phyloP scores from a whole-genome alignment of 139 green algal species.

The Spirogloea muscicola region DNA sequence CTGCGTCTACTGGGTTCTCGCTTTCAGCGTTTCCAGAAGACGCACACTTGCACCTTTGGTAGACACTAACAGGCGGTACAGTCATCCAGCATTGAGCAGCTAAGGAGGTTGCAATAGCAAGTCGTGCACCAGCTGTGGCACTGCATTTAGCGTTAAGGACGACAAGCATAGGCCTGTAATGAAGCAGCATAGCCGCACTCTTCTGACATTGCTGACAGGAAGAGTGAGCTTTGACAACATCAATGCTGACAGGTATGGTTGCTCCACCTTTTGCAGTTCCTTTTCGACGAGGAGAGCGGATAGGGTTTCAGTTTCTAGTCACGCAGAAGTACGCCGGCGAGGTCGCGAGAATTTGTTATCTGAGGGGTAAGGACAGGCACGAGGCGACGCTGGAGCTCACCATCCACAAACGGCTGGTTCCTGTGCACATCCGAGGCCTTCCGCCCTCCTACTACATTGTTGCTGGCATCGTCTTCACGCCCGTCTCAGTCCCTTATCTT shows the following conservation, averaged over 20 bases:
- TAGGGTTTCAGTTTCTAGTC: conserved; percentile 71
- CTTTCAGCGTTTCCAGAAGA: too few species aligned
- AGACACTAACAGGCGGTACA: too few species aligned
- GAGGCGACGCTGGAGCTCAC: too few species aligned
- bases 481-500: conserved; percentile 65
- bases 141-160: not conserved
- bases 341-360: conserved; percentile 54
- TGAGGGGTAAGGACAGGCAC: conserved; percentile 66
- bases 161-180: too few species aligned
- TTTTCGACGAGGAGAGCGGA: conserved; percentile 64
- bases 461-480: conserved; percentile 74
- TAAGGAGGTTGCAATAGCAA: not conserved
- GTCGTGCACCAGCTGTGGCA: not conserved
- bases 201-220: too few species aligned
- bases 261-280: conserved; percentile 44
- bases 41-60: too few species aligned
- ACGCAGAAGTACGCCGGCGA: conserved; percentile 47
- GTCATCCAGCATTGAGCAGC: not conserved
- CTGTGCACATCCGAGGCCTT: conserved; percentile 67
- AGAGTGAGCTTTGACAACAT: not conserved
- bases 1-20: too few species aligned
- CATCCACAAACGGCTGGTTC: too few species aligned
- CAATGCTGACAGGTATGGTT: not conserved
- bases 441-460: conserved; percentile 85
- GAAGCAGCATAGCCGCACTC: too few species aligned